Evolutionary conservation across 768 basidiomycete species (phyloP).

Genomic region (Macrocybe gigantea): DNA sequence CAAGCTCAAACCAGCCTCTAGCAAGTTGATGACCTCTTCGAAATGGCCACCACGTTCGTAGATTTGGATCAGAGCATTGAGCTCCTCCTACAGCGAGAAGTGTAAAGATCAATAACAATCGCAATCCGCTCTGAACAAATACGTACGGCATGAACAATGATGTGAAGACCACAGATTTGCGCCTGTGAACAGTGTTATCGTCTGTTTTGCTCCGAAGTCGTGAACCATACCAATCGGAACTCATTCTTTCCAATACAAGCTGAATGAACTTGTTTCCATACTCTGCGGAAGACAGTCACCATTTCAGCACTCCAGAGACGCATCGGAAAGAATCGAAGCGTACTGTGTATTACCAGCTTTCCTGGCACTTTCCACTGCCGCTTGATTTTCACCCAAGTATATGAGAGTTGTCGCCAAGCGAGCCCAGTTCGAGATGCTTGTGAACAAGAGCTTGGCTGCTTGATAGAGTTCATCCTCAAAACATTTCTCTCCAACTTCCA

Average conservation of each 20-base stretch:
- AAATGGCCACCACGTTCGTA: conserved; percentile 94
- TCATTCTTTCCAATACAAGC: conserved; percentile 97
- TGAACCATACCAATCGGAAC: conserved; percentile 69
- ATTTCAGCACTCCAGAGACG: neutral
- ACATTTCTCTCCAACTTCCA: conserved; percentile 98
- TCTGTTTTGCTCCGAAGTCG: neutral
- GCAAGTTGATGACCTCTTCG: conserved; percentile 84
- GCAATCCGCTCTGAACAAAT: neutral
- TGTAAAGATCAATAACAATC: conserved; percentile 5
- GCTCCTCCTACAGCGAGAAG: conserved; percentile 55
- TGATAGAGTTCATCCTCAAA: conserved; percentile 98
- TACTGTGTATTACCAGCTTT: conserved; percentile 99
- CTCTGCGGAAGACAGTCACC: conserved; percentile 39
- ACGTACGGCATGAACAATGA: conserved; percentile 83
- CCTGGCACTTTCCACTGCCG: conserved; percentile 97
- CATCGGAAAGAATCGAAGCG: conserved; percentile 19
- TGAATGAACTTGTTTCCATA: conserved; percentile 99
- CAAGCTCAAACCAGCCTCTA: conserved; percentile 94
- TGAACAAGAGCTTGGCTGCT: conserved; percentile 92
- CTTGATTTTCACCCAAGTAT: conserved; percentile 96
- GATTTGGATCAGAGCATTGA: conserved; percentile 63
- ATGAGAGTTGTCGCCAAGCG: conserved; percentile 96
- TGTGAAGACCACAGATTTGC: conserved; percentile 98
- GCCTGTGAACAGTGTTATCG: conserved; percentile 41
- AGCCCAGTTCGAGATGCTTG: conserved; percentile 98